Evolutionary conservation across 1,284 basidiomycete genomes (phyloP), one percentile per base, ranked within the genome.

Genomic region (Fomitopsis pinicola): DNA sequence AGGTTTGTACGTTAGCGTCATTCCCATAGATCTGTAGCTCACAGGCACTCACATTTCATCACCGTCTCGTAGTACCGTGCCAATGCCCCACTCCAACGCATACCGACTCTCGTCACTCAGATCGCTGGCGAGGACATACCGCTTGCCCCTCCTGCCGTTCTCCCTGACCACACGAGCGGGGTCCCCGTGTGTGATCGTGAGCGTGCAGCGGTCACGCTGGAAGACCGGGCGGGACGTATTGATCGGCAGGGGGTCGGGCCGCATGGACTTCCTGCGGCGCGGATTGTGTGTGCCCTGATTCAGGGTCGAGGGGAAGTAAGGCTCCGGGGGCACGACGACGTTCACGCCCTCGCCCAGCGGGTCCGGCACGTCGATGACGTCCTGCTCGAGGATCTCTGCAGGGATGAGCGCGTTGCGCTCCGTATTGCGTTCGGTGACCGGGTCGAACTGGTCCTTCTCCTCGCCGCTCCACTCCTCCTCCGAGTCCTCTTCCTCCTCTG

Each of bases 1-100:
- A 52, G 7, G 8, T 2, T 33, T n/a, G 17, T 54, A 36, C 4
- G 45, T 15, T 1, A 54, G 7, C 7, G 35, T 36, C 3, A 2
- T 10, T 7, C 12, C 42, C 17, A 54, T 26, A 33, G 35, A 64
- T 42, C 17, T 46, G 22, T 22, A 22, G 22, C 44, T 55, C 45
- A 40, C 12, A 19, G 6, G 9, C 3, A 72, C 80, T 62, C 62
- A 83, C 87, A 96, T 78, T 75, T 95, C 92, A 72, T 99, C 97
- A 0, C 97, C 97, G 74, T 98, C 96, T 64, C 95, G 80, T 62
- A 98, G 77, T 0, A 98, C 97, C 0, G 97, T 98, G 5, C 97
- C 97, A 63, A 98, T 96, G 0, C 92, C 95, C 94, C 95, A 97
- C 73, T 97, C 94, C 7, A 97, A 85, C 0, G 95, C 95, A 75